phyloP scores from a whole-genome alignment of 805 yeast species.

The Wickerhamiella kurtzmanii region DNA sequence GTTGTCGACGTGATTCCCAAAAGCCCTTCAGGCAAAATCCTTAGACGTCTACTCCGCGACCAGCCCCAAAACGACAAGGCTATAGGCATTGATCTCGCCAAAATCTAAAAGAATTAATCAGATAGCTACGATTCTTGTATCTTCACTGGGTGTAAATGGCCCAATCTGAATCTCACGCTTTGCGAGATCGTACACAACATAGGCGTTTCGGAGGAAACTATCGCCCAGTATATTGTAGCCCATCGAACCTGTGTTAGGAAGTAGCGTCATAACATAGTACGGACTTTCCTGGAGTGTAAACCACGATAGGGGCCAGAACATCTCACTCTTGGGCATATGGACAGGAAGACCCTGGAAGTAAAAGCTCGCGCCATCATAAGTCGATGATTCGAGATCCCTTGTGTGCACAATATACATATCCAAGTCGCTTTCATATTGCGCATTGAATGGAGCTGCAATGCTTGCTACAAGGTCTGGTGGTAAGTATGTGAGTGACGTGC shows the following conservation, averaged over 20 bases:
- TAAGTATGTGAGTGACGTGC: slow-evolving; percentile 40
- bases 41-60: slow-evolving; percentile 79
- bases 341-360: slow-evolving; percentile 41
- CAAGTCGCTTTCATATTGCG: slow-evolving; percentile 27
- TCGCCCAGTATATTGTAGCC: slow-evolving; percentile 40
- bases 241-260: slow-evolving; percentile 19
- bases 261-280: slow-evolving; percentile 21
- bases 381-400: slow-evolving; percentile 10
- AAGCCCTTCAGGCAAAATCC: slow-evolving; percentile 85
- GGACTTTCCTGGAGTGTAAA: slow-evolving; percentile 16
- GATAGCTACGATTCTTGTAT: slow-evolving; percentile 10
- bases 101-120: slow-evolving; percentile 7
- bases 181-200: slow-evolving; percentile 46
- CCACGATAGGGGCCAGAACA: slow-evolving; percentile 25
- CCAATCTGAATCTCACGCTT: slow-evolving; percentile 37
- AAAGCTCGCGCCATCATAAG: slow-evolving; percentile 27
- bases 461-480: slow-evolving; percentile 28
- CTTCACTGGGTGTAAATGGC: slow-evolving; percentile 11
- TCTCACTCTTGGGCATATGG: slow-evolving; percentile 31
- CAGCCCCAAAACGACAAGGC: slow-evolving; percentile 17
- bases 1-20: slow-evolving; percentile 76
- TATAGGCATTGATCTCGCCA: slow-evolving; percentile 11
- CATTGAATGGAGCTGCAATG: slow-evolving; percentile 29
- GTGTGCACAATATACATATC: slow-evolving; percentile 35
- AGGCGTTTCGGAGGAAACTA: slow-evolving; percentile 41